phyloP scores from a whole-genome alignment of 108 stramenopile species.

The Nannochloropsis salina region DNA sequence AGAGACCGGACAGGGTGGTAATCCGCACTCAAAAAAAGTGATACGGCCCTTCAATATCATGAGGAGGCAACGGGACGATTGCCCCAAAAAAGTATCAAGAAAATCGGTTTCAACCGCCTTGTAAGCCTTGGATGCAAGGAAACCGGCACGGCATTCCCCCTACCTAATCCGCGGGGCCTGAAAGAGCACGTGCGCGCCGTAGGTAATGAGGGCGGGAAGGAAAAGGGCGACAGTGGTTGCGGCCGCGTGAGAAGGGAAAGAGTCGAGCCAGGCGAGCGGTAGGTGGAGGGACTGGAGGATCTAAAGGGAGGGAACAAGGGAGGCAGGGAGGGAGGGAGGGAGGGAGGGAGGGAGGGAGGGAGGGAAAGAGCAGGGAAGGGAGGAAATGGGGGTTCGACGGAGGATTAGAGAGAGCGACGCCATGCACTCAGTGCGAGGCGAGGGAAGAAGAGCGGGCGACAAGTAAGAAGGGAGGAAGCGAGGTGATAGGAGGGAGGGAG shows the following conservation, averaged over 20 bases:
- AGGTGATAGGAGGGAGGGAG: background rate
- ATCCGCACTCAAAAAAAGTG: background rate
- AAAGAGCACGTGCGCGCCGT: background rate
- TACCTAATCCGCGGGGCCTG: background rate
- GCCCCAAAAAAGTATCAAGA: too few species aligned
- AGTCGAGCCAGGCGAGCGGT: background rate
- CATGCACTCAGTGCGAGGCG: too few species aligned
- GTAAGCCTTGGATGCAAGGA: too few species aligned
- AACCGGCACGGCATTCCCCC: background rate
- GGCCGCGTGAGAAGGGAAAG: background rate
- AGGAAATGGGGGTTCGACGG: too few species aligned
- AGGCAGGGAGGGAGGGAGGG: too few species aligned
- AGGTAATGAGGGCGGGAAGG: background rate
- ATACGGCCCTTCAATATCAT: too few species aligned
- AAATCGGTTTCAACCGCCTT: too few species aligned
- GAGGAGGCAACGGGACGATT: too few species aligned
- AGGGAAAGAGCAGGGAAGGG: too few species aligned
- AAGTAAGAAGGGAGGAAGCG: background rate
- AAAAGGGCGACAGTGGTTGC: conserved; percentile 5
- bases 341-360: too few species aligned
- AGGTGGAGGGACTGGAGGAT: background rate
- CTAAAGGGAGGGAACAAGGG: too few species aligned
- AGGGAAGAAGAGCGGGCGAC: background rate
- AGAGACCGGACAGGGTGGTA: background rate
- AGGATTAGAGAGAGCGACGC: too few species aligned